phyloP scores from a whole-genome alignment of 2,329 filamentous ascomycete genomes.

The Alternaria sp. region DNA sequence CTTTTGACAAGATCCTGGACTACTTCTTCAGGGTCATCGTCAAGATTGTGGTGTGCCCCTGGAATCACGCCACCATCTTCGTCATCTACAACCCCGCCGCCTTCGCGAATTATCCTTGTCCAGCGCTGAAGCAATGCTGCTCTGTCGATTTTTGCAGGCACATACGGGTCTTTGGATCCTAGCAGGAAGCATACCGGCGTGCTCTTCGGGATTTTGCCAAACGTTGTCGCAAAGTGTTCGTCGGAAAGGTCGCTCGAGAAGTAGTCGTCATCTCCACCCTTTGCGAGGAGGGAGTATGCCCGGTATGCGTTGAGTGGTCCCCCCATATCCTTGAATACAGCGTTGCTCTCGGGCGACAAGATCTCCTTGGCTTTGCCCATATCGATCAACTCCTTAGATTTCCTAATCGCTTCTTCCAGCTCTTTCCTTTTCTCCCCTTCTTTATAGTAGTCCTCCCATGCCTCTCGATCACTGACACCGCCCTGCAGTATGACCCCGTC shows the following conservation, averaged over 20 bases:
- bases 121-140: constrained; percentile 66
- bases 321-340: constrained; percentile 37
- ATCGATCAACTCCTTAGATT: constrained; percentile 64
- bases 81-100: constrained; percentile 59
- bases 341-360: constrained; percentile 55
- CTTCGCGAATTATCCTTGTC: constrained; percentile 55
- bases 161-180: constrained; percentile 71
- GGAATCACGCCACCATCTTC: constrained; percentile 58
- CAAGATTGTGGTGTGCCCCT: constrained; percentile 62
- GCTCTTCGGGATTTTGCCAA: constrained; percentile 64
- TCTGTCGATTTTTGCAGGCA: constrained; percentile 67
- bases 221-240: constrained; percentile 67
- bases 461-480: constrained; percentile 79
- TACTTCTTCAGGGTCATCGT: constrained; percentile 56
- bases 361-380: constrained; percentile 64
- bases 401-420: constrained; percentile 45
- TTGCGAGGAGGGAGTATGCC: constrained; percentile 65
- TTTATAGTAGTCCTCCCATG: constrained; percentile 49
- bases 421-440: constrained; percentile 27
- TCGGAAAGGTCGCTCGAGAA: constrained; percentile 81
- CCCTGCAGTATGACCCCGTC: constrained; percentile 84
- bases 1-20: constrained; percentile 60
- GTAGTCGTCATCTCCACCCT: constrained; percentile 80
- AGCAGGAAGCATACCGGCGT: constrained; percentile 70
- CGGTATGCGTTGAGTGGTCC: constrained; percentile 64